Conservation (phyloP, 257 asterid species). For the Solanum ahanhuiri region DNA sequence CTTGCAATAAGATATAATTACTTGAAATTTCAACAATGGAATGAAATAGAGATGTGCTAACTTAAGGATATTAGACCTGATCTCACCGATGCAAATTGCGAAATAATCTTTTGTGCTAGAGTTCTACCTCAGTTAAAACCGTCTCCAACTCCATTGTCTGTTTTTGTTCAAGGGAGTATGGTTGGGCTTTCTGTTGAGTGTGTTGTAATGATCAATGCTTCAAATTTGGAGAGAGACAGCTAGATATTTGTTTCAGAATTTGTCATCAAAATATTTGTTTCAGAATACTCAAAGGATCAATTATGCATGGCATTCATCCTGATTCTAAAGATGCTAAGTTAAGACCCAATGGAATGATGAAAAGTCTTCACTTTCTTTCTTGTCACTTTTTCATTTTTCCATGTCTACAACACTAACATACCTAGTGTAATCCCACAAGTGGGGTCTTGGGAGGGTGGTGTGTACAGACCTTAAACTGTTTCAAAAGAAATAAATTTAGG, state of each 20-base stretch:
- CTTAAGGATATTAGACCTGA: background rate
- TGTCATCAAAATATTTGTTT: no score
- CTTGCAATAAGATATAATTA: background rate
- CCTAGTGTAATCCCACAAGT: background rate
- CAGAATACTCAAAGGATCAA: background rate
- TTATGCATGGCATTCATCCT: background rate
- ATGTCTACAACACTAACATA: background rate
- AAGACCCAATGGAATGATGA: background rate
- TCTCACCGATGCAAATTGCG: background rate
- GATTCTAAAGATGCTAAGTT: background rate
- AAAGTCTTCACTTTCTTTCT: background rate
- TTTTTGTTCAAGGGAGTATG: background rate
- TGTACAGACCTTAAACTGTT: background rate
- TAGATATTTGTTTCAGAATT: background rate
- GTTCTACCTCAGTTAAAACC: background rate
- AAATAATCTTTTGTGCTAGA: background rate
- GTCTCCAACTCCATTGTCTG: background rate
- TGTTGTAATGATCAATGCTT: background rate
- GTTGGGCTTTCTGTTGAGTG: background rate
- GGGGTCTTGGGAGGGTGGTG: background rate
- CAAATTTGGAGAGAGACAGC: background rate
- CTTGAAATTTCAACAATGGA: background rate
- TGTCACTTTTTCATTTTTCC: background rate
- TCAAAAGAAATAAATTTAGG: background rate
- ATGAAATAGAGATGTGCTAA: background rate